Evolutionary conservation across 768 basidiomycete species (phyloP).

Genomic region (Coprinopsis marcescibilis): DNA sequence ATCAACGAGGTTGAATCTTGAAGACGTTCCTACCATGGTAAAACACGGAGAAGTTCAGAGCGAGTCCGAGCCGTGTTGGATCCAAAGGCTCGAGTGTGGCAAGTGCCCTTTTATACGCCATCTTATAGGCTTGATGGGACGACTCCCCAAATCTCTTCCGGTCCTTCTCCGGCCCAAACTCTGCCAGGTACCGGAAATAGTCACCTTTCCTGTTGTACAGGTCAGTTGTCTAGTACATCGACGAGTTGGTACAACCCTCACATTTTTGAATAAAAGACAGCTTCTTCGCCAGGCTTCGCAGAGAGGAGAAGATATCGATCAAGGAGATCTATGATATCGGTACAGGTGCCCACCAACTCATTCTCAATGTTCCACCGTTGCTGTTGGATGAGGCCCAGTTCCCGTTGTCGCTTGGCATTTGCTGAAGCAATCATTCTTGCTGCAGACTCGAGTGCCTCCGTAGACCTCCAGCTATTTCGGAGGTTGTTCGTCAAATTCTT

Average conservation of each 20-base stretch:
- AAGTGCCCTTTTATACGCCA: constrained; percentile 77
- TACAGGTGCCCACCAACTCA: constrained; percentile 72
- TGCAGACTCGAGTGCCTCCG: constrained; percentile 71
- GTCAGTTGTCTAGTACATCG: not conserved
- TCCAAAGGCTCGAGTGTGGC: constrained; percentile 71
- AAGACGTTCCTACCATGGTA: constrained; percentile 48
- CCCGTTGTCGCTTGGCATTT: constrained; percentile 36
- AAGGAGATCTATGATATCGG: constrained; percentile 70
- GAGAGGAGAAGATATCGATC: constrained; percentile 40
- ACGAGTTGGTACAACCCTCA: constrained; percentile 26
- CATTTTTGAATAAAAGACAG: constrained; percentile 90
- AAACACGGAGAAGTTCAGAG: constrained; percentile 92
- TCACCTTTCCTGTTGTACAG: constrained; percentile 47
- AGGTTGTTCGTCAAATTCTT: constrained; percentile 85
- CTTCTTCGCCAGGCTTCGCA: constrained; percentile 73
- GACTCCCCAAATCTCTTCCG: constrained; percentile 64
- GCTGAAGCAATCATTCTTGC: constrained; percentile 38
- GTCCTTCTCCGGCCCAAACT: constrained; percentile 70
- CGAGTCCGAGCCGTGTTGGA: constrained; percentile 83
- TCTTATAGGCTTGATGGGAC: constrained; percentile 81
- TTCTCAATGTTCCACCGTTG: constrained; percentile 73
- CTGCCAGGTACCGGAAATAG: constrained; percentile 88
- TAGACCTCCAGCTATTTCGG: constrained; percentile 79
- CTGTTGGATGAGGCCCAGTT: constrained; percentile 60
- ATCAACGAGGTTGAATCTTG: not conserved